A percentile compares a stretch with the other conserved stretches of the same genome.
These are phyloP conservation scores for Aphanocladium album DNA, from an alignment of 2,329 filamentous ascomycete genomes.

Conservation along the genomic window DNA sequence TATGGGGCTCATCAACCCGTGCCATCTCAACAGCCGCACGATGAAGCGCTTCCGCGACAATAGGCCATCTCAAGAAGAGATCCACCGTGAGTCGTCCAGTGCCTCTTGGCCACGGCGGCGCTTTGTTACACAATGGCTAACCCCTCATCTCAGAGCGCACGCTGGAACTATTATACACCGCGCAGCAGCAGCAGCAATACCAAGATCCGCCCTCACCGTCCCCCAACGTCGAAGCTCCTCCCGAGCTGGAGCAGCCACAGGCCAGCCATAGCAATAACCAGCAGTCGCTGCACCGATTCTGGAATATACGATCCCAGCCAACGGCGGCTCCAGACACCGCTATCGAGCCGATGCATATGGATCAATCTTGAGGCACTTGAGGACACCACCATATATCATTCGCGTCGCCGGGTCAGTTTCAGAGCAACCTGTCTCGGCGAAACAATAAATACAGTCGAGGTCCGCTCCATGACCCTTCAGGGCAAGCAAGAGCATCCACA, in stretches of 20 bases:
- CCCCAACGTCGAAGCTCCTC: background rate
- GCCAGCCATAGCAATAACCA: constrained; percentile 28
- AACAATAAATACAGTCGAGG: background rate
- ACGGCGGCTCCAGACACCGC: constrained; percentile 22
- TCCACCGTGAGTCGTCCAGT: constrained; percentile 44
- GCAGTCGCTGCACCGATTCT: constrained; percentile 56
- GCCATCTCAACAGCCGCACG: constrained; percentile 52
- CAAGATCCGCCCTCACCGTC: constrained; percentile 1
- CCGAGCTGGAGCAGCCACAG: background rate
- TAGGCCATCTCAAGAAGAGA: constrained; percentile 49
- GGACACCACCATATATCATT: background rate
- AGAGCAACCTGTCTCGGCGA: background rate
- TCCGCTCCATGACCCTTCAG: too few species aligned
- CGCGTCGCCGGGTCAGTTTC: background rate
- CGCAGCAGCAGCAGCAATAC: constrained; percentile 12
- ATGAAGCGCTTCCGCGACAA: constrained; percentile 57
- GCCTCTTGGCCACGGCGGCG: background rate
- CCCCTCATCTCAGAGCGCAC: constrained; percentile 44
- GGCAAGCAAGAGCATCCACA: background rate
- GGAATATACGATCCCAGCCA: constrained; percentile 45
- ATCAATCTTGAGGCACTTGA: background rate
- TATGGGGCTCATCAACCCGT: constrained; percentile 25
- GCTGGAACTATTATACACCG: constrained; percentile 41
- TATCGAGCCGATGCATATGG: constrained; percentile 15
- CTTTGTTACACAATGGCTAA: constrained; percentile 15